These are phyloP conservation scores for Chrysoporthe cubensis DNA, from an alignment of 2,329 filamentous ascomycete species.

Conservation along the genomic window DNA sequence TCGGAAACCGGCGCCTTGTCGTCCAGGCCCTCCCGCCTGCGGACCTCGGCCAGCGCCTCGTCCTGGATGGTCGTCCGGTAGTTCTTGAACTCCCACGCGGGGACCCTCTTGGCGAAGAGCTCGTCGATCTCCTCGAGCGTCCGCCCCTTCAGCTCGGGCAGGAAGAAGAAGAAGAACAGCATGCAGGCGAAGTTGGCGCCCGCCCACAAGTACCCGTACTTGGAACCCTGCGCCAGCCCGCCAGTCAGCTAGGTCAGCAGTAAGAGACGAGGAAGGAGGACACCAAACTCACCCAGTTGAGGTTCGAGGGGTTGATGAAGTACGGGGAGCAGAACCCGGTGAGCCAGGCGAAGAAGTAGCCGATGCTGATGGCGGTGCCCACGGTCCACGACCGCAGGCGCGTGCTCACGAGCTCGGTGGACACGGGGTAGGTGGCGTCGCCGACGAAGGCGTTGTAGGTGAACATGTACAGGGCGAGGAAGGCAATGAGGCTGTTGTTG, in stretches of 20 bases:
- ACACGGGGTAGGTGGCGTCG: constrained; percentile 46
- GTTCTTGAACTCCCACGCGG: constrained; percentile 37
- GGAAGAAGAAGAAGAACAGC: constrained; percentile 38
- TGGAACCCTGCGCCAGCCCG: constrained; percentile 39
- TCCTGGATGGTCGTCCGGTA: constrained; percentile 35
- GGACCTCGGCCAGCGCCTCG: constrained; percentile 34
- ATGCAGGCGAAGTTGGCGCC: constrained; percentile 37
- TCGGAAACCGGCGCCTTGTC: constrained; percentile 26
- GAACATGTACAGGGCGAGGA: constrained; percentile 41
- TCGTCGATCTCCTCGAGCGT: constrained; percentile 40
- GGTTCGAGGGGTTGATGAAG: constrained; percentile 48
- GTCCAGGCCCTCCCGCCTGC: constrained; percentile 11
- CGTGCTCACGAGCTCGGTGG: constrained; percentile 49
- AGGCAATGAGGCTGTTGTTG: constrained; percentile 42
- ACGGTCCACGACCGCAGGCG: constrained; percentile 51
- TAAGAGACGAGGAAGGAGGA: neutral
- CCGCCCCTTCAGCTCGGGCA: constrained; percentile 39
- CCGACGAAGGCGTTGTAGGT: constrained; percentile 45
- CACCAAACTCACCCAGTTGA: constrained; percentile 42
- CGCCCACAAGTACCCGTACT: constrained; percentile 50
- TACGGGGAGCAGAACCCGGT: constrained; percentile 50
- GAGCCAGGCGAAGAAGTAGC: constrained; percentile 52
- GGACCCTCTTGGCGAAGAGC: constrained; percentile 36
- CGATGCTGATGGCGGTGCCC: constrained; percentile 51
- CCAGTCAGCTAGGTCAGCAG: neutral